phyloP scores from a whole-genome alignment of 2,329 filamentous ascomycete species.

The Lecanicillium sp. region DNA sequence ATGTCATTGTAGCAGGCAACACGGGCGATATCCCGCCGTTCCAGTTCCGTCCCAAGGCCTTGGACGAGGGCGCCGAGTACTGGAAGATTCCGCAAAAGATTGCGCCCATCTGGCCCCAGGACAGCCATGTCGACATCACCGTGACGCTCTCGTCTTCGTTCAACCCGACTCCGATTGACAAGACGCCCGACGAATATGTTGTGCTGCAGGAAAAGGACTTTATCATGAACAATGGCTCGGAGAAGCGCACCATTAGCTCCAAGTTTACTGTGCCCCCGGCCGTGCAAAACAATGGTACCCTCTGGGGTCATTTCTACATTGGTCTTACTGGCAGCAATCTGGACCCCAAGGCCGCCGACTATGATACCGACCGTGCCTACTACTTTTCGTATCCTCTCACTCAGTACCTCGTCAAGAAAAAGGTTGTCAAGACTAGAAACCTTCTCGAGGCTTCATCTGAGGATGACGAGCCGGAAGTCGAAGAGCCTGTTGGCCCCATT shows the following conservation, averaged over 20 bases:
- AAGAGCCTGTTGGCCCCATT: conserved; percentile 53
- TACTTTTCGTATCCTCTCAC: conserved; percentile 81
- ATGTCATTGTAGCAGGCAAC: conserved; percentile 45
- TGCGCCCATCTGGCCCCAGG: conserved; percentile 79
- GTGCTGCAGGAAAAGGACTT: conserved; percentile 78
- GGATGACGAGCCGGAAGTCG: conserved; percentile 41
- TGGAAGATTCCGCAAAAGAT: conserved; percentile 60
- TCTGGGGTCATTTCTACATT: conserved; percentile 92
- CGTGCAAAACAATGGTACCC: conserved; percentile 85
- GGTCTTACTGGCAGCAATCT: conserved; percentile 66
- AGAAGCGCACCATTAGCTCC: conserved; percentile 69
- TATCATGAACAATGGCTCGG: conserved; percentile 67
- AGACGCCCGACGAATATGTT: conserved; percentile 56
- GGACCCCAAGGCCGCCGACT: conserved; percentile 65
- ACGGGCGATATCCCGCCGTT: conserved; percentile 54
- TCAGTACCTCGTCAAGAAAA: conserved; percentile 87
- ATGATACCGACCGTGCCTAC: conserved; percentile 68
- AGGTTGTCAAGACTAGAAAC: conserved; percentile 78
- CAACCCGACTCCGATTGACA: conserved; percentile 57
- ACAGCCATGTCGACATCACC: conserved; percentile 71
- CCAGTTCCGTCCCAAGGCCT: conserved; percentile 50
- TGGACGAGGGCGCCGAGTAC: conserved; percentile 55
- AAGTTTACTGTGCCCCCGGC: conserved; percentile 67
- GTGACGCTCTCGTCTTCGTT: conserved; percentile 77
- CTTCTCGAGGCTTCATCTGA: conserved; percentile 50